Base-by-base conservation (phyloP, 2,329 filamentous ascomycete species). In the Coleophoma eucalyptorum region DNA sequence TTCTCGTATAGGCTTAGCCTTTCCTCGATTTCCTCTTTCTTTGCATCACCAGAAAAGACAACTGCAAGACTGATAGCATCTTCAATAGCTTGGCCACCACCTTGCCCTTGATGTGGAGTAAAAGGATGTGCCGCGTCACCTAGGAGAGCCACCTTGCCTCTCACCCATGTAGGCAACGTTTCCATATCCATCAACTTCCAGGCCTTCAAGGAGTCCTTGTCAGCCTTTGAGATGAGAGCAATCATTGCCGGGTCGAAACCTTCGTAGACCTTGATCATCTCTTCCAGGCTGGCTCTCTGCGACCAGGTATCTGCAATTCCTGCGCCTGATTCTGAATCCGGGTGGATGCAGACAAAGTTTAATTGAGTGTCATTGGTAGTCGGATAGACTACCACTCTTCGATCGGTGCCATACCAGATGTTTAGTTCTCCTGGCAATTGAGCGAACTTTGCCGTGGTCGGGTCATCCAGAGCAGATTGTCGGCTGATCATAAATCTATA, bases 71-170 rank as follows among this genome's bases (percentile, higher is more conserved):
- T 76, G 0, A 77, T 78, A 0, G 78, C 84, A 55, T 89, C 86
- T 61, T 89, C 85, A 40, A 89, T 86, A 0, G 85, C 85, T 50
- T 80, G 72, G 0, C 69, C 82, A 5, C 77, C 84, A 3, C 83
- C 84, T 60, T 84, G 81, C 0, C 76, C 82, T 64, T 83, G 79
- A 53, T 82, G 77, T n/a, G 83, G 84, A 1, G 83, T 67, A 58
- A 88, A 87, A 0, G 86, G 83, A 62, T 89, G 85, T 0, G 83
- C 84, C 0, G 85, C 83, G 58, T 89, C 85, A 0, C 85, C 85
- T 0, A 89, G 64, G 0, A 87, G 64, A 1, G 75, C 81, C 16
- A 87, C 62, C 5, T 70, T 73, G 0, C 67, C 77, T 2, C 77
- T 73, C 0, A 72, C 69, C 78, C 82, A 89, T 0, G 67, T 72